phyloP scores from a whole-genome alignment of 176 grass and related monocot genomes.

The Musa schizocarpa region DNA sequence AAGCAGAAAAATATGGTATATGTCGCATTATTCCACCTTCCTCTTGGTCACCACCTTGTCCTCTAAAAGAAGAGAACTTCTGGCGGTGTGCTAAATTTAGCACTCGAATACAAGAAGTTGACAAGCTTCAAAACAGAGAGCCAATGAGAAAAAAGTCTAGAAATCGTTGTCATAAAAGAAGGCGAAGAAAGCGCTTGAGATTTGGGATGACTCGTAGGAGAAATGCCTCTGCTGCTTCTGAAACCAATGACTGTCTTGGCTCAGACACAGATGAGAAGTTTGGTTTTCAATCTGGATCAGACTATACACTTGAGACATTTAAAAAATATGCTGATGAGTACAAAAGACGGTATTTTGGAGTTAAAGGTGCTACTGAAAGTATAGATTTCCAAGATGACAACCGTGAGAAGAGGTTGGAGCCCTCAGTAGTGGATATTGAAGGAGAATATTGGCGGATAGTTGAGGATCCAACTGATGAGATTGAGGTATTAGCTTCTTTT shows the following conservation, averaged over 20 bases:
- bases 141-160: slow-evolving; percentile 54
- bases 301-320: slow-evolving; percentile 72
- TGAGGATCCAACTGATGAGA: slow-evolving; percentile 61
- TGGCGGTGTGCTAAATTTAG: slow-evolving; percentile 58
- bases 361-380: slow-evolving; percentile 20
- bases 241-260: slow-evolving; percentile 27
- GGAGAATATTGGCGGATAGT: slow-evolving; percentile 98
- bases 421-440: slow-evolving; percentile 78
- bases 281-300: slow-evolving; percentile 88
- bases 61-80: slow-evolving; percentile 64
- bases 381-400: slow-evolving; percentile 3
- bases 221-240: slow-evolving; percentile 34
- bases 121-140: slow-evolving; percentile 91
- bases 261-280: slow-evolving; percentile 68
- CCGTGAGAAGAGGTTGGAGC: slow-evolving; percentile 39
- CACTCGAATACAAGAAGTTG: slow-evolving; percentile 87
- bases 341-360: slow-evolving; percentile 72
- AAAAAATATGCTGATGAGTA: slow-evolving; percentile 57
- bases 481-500: slow-evolving; percentile 47
- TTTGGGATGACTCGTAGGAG: slow-evolving; percentile 77
- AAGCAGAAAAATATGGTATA: slow-evolving; percentile 81
- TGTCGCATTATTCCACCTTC: slow-evolving; percentile 79
- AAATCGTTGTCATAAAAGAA: slow-evolving; percentile 56
- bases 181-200: slow-evolving; percentile 64
- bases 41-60: slow-evolving; percentile 66